Conservation (phyloP, 306 rosid species). For the Hippophae tibetana region DNA sequence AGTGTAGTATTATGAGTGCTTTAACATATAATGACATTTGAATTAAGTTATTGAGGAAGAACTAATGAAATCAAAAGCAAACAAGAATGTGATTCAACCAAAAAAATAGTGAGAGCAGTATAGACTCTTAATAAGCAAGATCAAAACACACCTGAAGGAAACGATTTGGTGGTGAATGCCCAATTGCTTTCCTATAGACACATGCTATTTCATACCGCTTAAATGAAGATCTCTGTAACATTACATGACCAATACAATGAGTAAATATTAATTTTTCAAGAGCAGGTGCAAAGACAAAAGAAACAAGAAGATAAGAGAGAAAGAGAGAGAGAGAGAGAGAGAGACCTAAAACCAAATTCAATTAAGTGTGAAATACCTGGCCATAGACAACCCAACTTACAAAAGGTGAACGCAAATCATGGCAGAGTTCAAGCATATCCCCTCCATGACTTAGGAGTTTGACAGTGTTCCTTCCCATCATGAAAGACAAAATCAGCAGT, state of each 20-base stretch:
- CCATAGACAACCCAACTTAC: constrained; percentile 59
- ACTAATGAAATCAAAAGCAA: constrained; percentile 6
- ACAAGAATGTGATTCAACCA: constrained; percentile 1
- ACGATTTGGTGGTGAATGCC: constrained; percentile 87
- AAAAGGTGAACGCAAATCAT: constrained; percentile 83
- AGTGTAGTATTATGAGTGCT: constrained; percentile 10
- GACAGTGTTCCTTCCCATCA: constrained; percentile 62
- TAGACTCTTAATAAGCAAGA: constrained; percentile 5
- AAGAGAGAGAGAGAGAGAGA: background rate
- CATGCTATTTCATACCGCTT: constrained; percentile 75
- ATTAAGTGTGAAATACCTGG: constrained; percentile 45
- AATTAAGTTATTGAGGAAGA: background rate
- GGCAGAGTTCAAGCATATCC: constrained; percentile 88
- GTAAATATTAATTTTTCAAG: constrained; percentile 8
- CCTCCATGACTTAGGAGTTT: constrained; percentile 92
- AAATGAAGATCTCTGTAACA: constrained; percentile 66
- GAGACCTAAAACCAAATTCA: background rate
- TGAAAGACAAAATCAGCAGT: constrained; percentile 16
- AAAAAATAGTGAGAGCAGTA: background rate
- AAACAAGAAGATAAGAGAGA: background rate
- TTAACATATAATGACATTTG: constrained; percentile 11
- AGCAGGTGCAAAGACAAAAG: constrained; percentile 3
- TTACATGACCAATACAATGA: background rate
- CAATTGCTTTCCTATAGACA: constrained; percentile 84
- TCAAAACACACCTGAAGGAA: constrained; percentile 69